Conservation (phyloP, 2,329 filamentous ascomycete genomes). For the Alternaria angustiovoidea region DNA sequence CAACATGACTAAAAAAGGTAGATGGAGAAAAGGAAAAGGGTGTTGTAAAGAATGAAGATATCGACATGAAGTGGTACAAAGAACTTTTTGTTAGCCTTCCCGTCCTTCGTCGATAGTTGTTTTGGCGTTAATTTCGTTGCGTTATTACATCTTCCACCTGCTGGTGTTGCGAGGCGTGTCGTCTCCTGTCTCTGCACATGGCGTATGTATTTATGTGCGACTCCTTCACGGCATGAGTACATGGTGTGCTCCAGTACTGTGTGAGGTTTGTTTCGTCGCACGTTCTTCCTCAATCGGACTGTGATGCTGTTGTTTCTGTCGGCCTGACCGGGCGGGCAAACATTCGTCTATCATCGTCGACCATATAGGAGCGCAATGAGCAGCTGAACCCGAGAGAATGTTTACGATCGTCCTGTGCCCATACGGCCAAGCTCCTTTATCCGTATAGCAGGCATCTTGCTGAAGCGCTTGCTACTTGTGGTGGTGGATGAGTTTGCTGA, state of each 20-base stretch:
- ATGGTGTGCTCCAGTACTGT: background rate
- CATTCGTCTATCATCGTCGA: background rate
- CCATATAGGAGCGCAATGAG: background rate
- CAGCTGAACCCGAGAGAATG: background rate
- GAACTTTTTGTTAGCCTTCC: background rate
- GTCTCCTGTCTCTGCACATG: background rate
- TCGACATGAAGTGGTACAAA: conserved; percentile 1
- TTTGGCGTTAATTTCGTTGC: conserved; percentile 18
- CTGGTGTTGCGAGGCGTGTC: background rate
- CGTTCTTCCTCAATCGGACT: background rate
- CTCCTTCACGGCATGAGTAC: background rate
- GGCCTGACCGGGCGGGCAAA: background rate
- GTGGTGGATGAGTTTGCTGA: conserved; percentile 40
- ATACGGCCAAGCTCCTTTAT: conserved; percentile 44
- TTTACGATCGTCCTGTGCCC: conserved; percentile 37
- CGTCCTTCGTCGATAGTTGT: conserved; percentile 7
- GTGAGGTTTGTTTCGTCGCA: background rate
- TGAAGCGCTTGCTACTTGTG: conserved; percentile 42
- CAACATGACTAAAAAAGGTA: conserved; percentile 1
- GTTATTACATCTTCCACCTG: background rate
- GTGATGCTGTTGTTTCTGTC: background rate
- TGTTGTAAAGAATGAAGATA: conserved; percentile 1
- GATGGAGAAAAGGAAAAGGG: background rate
- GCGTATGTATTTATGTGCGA: conserved; percentile 1
- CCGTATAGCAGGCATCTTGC: conserved; percentile 45